Conservation (phyloP, 148 eudicot species). For the Arctostaphylos glauca region DNA sequence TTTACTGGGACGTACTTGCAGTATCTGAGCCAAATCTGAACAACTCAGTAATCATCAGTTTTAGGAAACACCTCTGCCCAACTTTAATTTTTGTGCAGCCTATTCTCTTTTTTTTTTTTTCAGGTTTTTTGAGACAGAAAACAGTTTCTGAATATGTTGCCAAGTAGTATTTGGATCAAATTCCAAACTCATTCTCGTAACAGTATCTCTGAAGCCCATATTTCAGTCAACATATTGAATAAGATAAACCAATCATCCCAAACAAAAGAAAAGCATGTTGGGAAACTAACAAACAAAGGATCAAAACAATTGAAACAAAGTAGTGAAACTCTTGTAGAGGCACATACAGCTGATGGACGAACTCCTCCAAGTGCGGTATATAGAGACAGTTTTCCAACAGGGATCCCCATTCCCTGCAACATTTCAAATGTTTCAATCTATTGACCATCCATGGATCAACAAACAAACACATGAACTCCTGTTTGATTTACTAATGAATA, state of each 20-base stretch:
- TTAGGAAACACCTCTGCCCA: not conserved
- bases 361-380: slow-evolving; percentile 98
- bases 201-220: not conserved
- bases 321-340: not conserved
- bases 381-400: slow-evolving; percentile 89
- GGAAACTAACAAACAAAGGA: not conserved
- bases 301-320: slow-evolving; percentile 1
- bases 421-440: slow-evolving; percentile 19
- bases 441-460: not conserved
- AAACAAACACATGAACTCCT: not conserved
- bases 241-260: not conserved
- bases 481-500: not conserved
- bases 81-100: not conserved
- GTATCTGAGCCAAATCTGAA: not conserved
- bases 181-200: not conserved
- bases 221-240: slow-evolving; percentile 7
- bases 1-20: not conserved
- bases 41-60: not conserved
- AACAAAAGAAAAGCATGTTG: slow-evolving; percentile 1
- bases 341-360: slow-evolving; percentile 87
- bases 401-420: slow-evolving; percentile 95
- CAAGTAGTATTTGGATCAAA: not conserved
- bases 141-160: not conserved
- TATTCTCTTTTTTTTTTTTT: not conserved
- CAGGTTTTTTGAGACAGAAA: not conserved